phyloP scores from a whole-genome alignment of 805 yeast species.

The Yarrowia yakushimensis region DNA sequence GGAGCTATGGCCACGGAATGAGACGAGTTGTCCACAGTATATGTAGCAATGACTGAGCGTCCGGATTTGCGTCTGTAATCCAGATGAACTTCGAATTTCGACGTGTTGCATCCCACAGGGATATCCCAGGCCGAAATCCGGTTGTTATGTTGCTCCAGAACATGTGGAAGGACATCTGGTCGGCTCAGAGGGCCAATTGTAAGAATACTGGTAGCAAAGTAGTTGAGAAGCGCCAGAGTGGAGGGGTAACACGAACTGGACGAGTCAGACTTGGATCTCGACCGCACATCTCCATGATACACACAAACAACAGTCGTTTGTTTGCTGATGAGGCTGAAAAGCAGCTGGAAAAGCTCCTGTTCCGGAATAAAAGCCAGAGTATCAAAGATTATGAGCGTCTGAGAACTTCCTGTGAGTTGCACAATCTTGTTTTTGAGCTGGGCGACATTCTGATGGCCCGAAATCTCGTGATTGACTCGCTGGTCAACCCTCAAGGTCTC shows the following conservation, averaged over 20 bases:
- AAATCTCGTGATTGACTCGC: conserved; percentile 34
- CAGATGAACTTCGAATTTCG: conserved; percentile 48
- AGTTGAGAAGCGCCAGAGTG: conserved; percentile 51
- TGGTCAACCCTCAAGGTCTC: conserved; percentile 50
- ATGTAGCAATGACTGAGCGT: conserved; percentile 58
- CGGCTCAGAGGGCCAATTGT: conserved; percentile 50
- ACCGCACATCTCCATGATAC: conserved; percentile 39
- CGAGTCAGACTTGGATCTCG: not conserved
- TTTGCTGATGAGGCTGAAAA: conserved; percentile 51
- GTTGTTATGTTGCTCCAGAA: conserved; percentile 46
- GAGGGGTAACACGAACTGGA: conserved; percentile 50
- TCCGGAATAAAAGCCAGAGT: conserved; percentile 58
- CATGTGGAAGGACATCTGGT: conserved; percentile 28
- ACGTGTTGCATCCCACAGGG: conserved; percentile 52
- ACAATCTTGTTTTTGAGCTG: conserved; percentile 32
- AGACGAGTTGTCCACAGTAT: conserved; percentile 47
- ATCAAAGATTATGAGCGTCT: conserved; percentile 55
- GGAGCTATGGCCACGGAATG: conserved; percentile 39
- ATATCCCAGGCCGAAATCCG: conserved; percentile 44
- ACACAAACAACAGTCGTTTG: conserved; percentile 46
- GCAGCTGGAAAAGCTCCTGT: conserved; percentile 47
- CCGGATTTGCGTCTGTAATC: conserved; percentile 83
- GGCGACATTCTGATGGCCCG: conserved; percentile 22
- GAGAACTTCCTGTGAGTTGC: conserved; percentile 27
- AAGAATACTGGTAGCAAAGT: conserved; percentile 71